Evolutionary conservation across 2,329 filamentous ascomycete species (phyloP), one percentile per base, ranked within the genome.

Genomic region (Atkinsonella hypoxylon): DNA sequence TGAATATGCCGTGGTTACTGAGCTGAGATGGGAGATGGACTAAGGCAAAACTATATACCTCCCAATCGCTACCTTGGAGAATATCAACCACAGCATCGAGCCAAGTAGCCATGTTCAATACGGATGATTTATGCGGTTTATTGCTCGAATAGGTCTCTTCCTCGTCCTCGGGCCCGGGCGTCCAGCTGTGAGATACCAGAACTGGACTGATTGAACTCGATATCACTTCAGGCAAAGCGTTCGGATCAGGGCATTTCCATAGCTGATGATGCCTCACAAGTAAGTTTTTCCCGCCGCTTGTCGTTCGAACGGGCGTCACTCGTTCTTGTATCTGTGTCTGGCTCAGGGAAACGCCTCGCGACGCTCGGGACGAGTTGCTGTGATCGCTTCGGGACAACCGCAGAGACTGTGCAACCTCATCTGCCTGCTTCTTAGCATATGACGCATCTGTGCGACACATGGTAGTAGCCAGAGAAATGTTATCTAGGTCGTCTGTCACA

Each of bases 11-110:
- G 61, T 93, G 89, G 59, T 98, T 98, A 64, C 84, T 87, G 20
- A 98, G 74, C 60, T 97, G 91, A 30, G 87, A 85, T 1, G 89
- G 87, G 10, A 96, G 71, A 64, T 95, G 87, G 6, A 89, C 86
- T 31, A 98, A 73, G 17, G 91, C 78, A 62, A 91, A 96, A 66
- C 88, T 91, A 71, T 95, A 95, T 1, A 95, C 73, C 63, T 97
- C 89, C 90, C 91, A 97, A 54, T 93, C 84, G 45, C 81, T 79
- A 40, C 84, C 85, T 50, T 82, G 77, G 42, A 95, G 70, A n/a
- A 93, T 70, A n/a, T 75, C 74, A 26, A 88, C 78, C 38, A 94
- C 74, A 11, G 82, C 76, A 55, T 90, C 85, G n/a, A 95, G 74
- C 86, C 89, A 95, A 40, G 75, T 67, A 13, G 76, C 74, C 45